A percentile compares a stretch with the other conserved stretches of the same genome.
Conservation (phyloP, 768 basidiomycete genomes). For the Podaxis carcinomalis region DNA sequence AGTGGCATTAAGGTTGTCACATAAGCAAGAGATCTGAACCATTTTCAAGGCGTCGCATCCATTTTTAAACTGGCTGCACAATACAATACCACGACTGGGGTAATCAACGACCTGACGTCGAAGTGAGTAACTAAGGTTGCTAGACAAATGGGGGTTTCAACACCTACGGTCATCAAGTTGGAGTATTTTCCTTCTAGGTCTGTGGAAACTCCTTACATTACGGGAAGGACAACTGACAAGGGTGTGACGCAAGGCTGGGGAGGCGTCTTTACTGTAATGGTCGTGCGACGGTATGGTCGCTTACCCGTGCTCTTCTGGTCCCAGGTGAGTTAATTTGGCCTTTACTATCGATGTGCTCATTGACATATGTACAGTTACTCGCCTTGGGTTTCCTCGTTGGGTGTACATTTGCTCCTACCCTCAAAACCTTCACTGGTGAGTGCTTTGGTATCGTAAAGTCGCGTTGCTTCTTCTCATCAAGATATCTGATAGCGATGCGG, state of each 20-base stretch:
- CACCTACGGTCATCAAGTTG: constrained; percentile 35
- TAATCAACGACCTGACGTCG: constrained; percentile 61
- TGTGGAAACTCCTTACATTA: constrained; percentile 5
- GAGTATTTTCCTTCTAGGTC: constrained; percentile 62
- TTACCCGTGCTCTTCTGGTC: constrained; percentile 72
- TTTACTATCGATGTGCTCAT: neutral
- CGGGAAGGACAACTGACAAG: neutral
- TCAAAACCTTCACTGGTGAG: constrained; percentile 53
- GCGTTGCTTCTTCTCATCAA: neutral
- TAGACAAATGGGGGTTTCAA: neutral
- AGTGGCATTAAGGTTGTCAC: neutral
- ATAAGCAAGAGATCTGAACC: neutral
- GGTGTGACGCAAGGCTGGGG: constrained; percentile 42
- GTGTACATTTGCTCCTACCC: constrained; percentile 48
- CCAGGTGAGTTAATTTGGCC: constrained; percentile 34
- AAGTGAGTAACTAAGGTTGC: constrained; percentile 30
- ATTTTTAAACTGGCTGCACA: constrained; percentile 55
- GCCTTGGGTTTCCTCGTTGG: constrained; percentile 46
- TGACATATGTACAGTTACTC: constrained; percentile 33
- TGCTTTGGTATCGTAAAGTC: neutral
- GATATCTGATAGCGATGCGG: constrained; percentile 40
- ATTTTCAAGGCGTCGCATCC: neutral
- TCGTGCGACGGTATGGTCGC: constrained; percentile 60
- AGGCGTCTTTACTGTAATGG: constrained; percentile 57
- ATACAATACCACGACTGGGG: constrained; percentile 49